Evolutionary conservation across 768 basidiomycete genomes (phyloP), one percentile per base, ranked within the genome.

Genomic region (Pluteus cervinus): DNA sequence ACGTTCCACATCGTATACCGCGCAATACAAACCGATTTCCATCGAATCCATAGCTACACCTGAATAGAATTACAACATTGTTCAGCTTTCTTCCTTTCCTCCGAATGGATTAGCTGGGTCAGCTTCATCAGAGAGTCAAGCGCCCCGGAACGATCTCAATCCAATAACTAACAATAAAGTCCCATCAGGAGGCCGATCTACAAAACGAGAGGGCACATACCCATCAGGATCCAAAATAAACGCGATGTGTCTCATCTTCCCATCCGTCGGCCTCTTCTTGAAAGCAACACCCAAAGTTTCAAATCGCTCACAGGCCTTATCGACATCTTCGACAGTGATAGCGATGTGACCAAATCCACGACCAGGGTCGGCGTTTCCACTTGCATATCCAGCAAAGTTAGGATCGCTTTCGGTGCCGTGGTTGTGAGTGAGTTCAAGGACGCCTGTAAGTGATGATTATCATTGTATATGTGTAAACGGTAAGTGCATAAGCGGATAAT

Each of bases 271-370:
- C 45, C 72, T 74, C 69, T 96, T 97, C 73, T 90, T 85, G 71
- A 94, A 97, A 18, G 64, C 58, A 16, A 94, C 91, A 1, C 80
- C 80, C 7, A 88, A 70, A 37, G 63, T 62, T 47, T 92, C 89
- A 42, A 99, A 86, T 18, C 89, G 73, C 33, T 73, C 82, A 44
- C 89, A 93, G 5, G 92, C 86, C 44, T 69, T 73, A 47, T 90
- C 73, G 49, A 98, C 70, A 54, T 96, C 72, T 45, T 84, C 82
- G 23, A 91, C 87, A 4, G 80, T 69, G 55, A 96, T 77, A 41
- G 86, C 86, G 49, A 93, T 89, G 60, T 96, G 93, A 0, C 92
- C 90, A 52, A 91, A 93, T 4, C 80, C 74, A 39, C 68, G 69
- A 20, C 82, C 80, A 4, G 86, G 84, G 4, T 93, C 91, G 3